Percentiles rank a stretch among this genome's conserved stretches.
Conservation (phyloP, 495 filamentous ascomycete genomes). For the Daldinia loculata region DNA sequence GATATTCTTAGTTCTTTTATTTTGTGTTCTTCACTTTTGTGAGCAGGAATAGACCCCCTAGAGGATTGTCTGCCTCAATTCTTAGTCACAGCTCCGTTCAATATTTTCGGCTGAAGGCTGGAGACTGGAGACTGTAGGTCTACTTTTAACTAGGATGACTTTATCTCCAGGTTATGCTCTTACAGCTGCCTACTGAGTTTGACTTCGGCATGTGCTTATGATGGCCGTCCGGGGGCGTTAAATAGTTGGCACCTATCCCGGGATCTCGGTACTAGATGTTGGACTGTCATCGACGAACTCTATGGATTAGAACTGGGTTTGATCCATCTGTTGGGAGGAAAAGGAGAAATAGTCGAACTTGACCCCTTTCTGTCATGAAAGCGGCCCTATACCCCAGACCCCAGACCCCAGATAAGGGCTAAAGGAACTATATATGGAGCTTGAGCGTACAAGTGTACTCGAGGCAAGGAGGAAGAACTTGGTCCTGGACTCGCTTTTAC, state of each 20-base stretch:
- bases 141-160: not conserved
- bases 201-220: not conserved
- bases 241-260: not conserved
- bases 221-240: not conserved
- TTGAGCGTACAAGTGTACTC: not conserved
- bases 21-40: not conserved
- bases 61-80: not conserved
- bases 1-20: conserved; percentile 8
- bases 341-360: not conserved
- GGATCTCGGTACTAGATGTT: not conserved
- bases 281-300: not conserved
- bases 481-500: not conserved
- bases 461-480: not conserved
- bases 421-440: not conserved
- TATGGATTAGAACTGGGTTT: not conserved
- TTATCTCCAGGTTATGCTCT: not conserved
- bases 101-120: not conserved
- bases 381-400: not conserved
- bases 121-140: not conserved
- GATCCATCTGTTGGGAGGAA: not conserved
- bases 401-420: not conserved
- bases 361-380: not conserved
- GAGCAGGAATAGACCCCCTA: not conserved
- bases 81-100: not conserved
- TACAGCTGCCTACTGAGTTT: not conserved